phyloP scores from a whole-genome alignment of 495 filamentous ascomycete genomes.

The Hyaloscypha variabilis region DNA sequence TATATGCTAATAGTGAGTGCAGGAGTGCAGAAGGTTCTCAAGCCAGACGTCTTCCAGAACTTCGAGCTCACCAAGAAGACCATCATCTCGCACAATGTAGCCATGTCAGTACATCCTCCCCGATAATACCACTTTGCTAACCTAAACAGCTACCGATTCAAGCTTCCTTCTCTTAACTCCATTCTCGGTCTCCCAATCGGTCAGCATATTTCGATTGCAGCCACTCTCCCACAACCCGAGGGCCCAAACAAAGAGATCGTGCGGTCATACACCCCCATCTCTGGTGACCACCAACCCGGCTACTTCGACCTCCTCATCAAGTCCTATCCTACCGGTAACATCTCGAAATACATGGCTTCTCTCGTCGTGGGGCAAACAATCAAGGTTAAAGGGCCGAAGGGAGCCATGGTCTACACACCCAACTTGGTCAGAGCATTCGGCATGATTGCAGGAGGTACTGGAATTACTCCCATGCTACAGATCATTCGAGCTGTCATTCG shows the following conservation, averaged over 20 bases:
- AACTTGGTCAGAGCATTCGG: conserved; percentile 94
- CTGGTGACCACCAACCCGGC: conserved; percentile 87
- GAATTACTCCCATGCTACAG: conserved; percentile 98
- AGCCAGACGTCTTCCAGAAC: conserved; percentile 83
- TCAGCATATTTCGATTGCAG: conserved; percentile 95
- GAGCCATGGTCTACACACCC: conserved; percentile 93
- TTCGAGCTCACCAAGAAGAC: conserved; percentile 91
- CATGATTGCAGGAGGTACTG: conserved; percentile 97
- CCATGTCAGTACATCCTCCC: conserved; percentile 61
- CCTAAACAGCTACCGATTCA: conserved; percentile 76
- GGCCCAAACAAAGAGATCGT: conserved; percentile 84
- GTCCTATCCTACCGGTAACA: conserved; percentile 95
- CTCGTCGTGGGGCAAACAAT: conserved; percentile 84
- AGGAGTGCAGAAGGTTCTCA: conserved; percentile 82
- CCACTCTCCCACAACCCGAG: conserved; percentile 63
- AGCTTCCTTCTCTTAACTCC: conserved; percentile 70
- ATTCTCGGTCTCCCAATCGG: conserved; percentile 97
- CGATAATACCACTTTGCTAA: conserved; percentile 24
- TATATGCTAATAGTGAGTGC: conserved; percentile 6
- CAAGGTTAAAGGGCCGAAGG: conserved; percentile 90
- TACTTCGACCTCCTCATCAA: conserved; percentile 98
- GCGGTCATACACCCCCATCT: conserved; percentile 96
- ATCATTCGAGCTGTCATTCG: conserved; percentile 88
- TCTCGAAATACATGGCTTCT: conserved; percentile 84
- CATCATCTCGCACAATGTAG: conserved; percentile 93